Percentiles rank a stretch among this genome's conserved stretches.
These are phyloP conservation scores for Lunasporangiospora selenospora DNA, from an alignment of 192 early-diverging fungal species.

Conservation along the genomic window DNA sequence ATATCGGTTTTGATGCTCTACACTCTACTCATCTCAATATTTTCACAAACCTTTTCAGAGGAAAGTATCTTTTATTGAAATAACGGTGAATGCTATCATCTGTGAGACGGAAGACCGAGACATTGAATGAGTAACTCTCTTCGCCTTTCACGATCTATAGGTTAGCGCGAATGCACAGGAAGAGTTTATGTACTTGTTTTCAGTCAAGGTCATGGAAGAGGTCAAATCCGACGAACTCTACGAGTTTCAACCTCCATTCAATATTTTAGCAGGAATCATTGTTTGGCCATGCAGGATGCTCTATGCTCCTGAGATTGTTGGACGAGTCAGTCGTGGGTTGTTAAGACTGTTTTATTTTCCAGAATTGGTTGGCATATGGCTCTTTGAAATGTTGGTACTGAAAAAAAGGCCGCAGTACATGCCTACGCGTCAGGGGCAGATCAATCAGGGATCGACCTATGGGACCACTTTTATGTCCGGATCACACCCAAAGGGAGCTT, in stretches of 20 bases:
- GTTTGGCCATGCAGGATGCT: slow-evolving; percentile 35
- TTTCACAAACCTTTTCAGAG: slow-evolving; percentile 47
- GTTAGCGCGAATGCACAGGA: slow-evolving; percentile 54
- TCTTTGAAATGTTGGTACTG: slow-evolving; percentile 38
- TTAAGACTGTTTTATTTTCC: slow-evolving; percentile 45
- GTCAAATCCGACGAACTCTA: slow-evolving; percentile 49
- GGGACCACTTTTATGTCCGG: too few species aligned
- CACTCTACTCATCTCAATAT: slow-evolving; percentile 50
- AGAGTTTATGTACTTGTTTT: slow-evolving; percentile 52
- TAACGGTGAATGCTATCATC: too few species aligned
- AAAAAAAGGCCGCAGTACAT: slow-evolving; percentile 16
- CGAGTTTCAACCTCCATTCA: slow-evolving; percentile 53
- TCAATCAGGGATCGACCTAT: slow-evolving; percentile 16
- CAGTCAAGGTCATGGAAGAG: slow-evolving; percentile 53
- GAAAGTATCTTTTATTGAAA: neutral
- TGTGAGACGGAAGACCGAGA: too few species aligned
- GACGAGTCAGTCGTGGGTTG: slow-evolving; percentile 37
- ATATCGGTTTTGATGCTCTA: slow-evolving; percentile 50
- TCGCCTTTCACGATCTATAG: neutral
- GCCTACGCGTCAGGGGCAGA: slow-evolving; percentile 11
- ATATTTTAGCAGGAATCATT: slow-evolving; percentile 36
- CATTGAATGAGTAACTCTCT: too few species aligned
- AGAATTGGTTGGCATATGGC: slow-evolving; percentile 42
- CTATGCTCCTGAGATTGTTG: slow-evolving; percentile 18
- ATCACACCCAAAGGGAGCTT: too few species aligned